Conservation (phyloP, 1,284 basidiomycete genomes). For the Malassezia obtusa region DNA sequence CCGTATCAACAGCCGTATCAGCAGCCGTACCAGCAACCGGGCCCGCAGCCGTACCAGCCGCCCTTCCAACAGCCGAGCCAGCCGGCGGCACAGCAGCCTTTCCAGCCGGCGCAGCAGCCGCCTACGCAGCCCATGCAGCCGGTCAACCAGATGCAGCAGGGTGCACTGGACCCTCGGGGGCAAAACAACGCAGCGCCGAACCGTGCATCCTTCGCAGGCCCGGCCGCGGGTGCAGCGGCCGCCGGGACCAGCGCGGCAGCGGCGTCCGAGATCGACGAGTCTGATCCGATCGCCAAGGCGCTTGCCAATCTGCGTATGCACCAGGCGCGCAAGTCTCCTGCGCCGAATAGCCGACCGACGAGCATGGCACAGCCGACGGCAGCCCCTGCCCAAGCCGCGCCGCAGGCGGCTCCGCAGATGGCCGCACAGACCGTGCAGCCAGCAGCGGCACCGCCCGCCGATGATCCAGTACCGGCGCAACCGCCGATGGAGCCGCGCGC, state of each 20-base stretch:
- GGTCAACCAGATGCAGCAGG: too few relatives aligned
- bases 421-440: too few relatives aligned
- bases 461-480: not conserved
- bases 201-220: too few relatives aligned
- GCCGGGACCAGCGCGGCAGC: not conserved
- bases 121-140: not conserved
- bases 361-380: constrained; percentile 15
- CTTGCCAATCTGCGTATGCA: constrained; percentile 54
- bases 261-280: constrained; percentile 17
- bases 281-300: constrained; percentile 65
- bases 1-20: not conserved
- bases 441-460: not conserved
- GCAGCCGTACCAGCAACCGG: not conserved
- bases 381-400: not conserved
- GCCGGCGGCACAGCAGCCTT: not conserved
- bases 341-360: constrained; percentile 22
- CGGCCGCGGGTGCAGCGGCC: not conserved
- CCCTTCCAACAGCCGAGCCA: not conserved
- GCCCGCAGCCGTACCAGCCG: not conserved
- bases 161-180: too few relatives aligned
- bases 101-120: not conserved
- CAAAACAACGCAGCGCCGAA: too few relatives aligned
- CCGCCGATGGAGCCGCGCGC: not conserved
- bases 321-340: constrained; percentile 30
- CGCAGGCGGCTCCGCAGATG: not conserved